These are phyloP conservation scores for Parastagonospora nodorum DNA, from an alignment of 2,329 filamentous ascomycete genomes.

Conservation along the genomic window DNA sequence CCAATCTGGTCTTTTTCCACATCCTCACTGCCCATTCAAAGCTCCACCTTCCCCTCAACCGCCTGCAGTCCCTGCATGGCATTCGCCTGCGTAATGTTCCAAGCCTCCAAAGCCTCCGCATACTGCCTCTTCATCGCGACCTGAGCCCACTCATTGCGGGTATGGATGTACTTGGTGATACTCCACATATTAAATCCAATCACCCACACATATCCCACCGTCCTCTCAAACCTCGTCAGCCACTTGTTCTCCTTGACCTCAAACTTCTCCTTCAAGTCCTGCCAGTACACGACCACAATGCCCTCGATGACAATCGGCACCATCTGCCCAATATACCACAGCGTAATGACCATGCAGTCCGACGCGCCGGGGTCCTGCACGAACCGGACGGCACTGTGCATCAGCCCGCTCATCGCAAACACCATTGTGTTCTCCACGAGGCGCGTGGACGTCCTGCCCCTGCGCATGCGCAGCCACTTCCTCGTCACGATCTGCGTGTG, in stretches of 20 bases:
- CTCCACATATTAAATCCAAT: conserved; percentile 24
- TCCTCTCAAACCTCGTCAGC: conserved; percentile 8
- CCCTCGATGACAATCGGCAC: conserved; percentile 21
- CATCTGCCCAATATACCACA: conserved; percentile 24
- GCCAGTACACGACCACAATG: conserved; percentile 11
- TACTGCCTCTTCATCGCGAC: background rate
- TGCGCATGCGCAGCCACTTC: conserved; percentile 10
- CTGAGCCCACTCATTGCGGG: conserved; percentile 14
- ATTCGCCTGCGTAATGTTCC: background rate
- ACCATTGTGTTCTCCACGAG: conserved; percentile 23
- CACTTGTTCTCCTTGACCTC: conserved; percentile 2
- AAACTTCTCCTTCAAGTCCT: background rate
- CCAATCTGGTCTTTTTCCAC: too few species aligned
- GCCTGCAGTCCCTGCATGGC: background rate
- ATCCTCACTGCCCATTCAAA: background rate
- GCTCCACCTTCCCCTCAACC: background rate
- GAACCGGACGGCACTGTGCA: conserved; percentile 19
- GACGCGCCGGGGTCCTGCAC: conserved; percentile 4
- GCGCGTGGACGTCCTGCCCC: conserved; percentile 1
- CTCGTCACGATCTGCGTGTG: conserved; percentile 21
- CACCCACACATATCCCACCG: conserved; percentile 20
- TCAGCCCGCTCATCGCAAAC: conserved; percentile 19
- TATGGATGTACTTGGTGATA: conserved; percentile 16
- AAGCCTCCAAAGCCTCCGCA: background rate
- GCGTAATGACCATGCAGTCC: conserved; percentile 18